A percentile compares a stretch with the other conserved stretches of the same genome.
Evolutionary conservation across 1,139 yeast genomes (phyloP).

Genomic region (Yamadazyma triangularis): DNA sequence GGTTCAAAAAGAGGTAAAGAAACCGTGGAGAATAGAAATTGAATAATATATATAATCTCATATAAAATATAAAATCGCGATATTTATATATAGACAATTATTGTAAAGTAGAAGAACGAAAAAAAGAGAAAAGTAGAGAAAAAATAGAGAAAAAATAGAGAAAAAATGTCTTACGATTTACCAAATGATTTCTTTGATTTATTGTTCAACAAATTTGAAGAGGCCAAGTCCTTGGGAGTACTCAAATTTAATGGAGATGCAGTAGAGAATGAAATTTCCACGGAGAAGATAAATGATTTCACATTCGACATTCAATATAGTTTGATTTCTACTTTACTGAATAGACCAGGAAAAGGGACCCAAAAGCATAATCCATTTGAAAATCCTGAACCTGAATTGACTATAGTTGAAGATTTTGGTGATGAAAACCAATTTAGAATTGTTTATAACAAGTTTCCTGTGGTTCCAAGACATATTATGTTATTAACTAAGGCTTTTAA

Average conservation of each 20-base stretch:
- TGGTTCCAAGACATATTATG: slow-evolving; percentile 73
- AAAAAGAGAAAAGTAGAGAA: no score
- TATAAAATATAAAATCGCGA: not conserved
- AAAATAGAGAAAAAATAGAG: not conserved
- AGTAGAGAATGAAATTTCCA: slow-evolving; percentile 19
- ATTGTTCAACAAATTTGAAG: slow-evolving; percentile 21
- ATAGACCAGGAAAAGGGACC: slow-evolving; percentile 52
- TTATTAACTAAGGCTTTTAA: slow-evolving; percentile 69
- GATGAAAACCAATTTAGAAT: slow-evolving; percentile 49
- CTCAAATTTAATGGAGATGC: slow-evolving; percentile 29
- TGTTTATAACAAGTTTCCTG: slow-evolving; percentile 82
- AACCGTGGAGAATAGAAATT: no score
- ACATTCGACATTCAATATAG: slow-evolving; percentile 27
- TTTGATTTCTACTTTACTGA: slow-evolving; percentile 38
- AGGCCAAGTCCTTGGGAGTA: slow-evolving; percentile 21
- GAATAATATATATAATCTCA: not conserved
- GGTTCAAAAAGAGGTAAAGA: slow-evolving; percentile 14
- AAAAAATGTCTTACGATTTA: slow-evolving; percentile 18
- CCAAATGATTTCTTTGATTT: slow-evolving; percentile 21
- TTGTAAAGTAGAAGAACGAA: no score
- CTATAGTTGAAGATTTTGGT: slow-evolving; percentile 53
- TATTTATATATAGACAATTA: no score
- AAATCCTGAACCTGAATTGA: slow-evolving; percentile 72
- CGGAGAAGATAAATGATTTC: slow-evolving; percentile 16
- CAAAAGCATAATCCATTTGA: slow-evolving; percentile 64